Percentiles rank a stretch among this genome's conserved stretches.
Conservation (phyloP, 1,139 yeast genomes). For the Geotrichum phurueaensis region DNA sequence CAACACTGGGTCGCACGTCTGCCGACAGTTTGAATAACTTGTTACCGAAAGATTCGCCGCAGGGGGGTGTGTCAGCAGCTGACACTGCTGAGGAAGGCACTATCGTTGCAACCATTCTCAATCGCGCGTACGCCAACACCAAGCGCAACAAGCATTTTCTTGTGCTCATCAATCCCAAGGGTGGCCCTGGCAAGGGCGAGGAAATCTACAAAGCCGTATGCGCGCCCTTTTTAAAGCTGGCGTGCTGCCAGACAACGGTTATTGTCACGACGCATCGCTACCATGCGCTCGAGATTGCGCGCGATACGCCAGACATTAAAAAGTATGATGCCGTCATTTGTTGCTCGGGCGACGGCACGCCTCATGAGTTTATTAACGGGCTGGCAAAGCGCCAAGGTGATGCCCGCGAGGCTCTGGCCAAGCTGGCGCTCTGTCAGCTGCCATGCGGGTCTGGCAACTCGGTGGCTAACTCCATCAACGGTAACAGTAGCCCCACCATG, state of each 20-base stretch:
- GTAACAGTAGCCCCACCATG: conserved; percentile 57
- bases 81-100: not conserved
- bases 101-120: not conserved
- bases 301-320: conserved; percentile 36
- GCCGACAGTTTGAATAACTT: not conserved
- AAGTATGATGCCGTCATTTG: conserved; percentile 75
- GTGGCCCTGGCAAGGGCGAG: conserved; percentile 82
- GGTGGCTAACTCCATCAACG: conserved; percentile 73
- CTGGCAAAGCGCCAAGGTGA: conserved; percentile 58
- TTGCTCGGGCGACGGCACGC: conserved; percentile 95
- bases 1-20: not conserved
- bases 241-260: conserved; percentile 53
- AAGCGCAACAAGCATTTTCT: conserved; percentile 44
- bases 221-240: conserved; percentile 67
- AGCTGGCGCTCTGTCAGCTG: conserved; percentile 69
- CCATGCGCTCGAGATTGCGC: conserved; percentile 74
- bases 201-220: conserved; percentile 51
- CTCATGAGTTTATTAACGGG: conserved; percentile 91
- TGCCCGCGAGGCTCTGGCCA: conserved; percentile 56
- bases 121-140: conserved; percentile 3
- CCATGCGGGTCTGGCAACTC: conserved; percentile 98
- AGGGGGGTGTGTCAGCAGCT: not conserved
- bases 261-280: conserved; percentile 56
- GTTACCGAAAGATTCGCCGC: not conserved
- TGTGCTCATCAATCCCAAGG: conserved; percentile 77